Percentiles rank a stretch among this genome's conserved stretches.
These are phyloP conservation scores for Hygrophila difformis DNA, from an alignment of 257 asterid genomes.

Conservation along the genomic window DNA sequence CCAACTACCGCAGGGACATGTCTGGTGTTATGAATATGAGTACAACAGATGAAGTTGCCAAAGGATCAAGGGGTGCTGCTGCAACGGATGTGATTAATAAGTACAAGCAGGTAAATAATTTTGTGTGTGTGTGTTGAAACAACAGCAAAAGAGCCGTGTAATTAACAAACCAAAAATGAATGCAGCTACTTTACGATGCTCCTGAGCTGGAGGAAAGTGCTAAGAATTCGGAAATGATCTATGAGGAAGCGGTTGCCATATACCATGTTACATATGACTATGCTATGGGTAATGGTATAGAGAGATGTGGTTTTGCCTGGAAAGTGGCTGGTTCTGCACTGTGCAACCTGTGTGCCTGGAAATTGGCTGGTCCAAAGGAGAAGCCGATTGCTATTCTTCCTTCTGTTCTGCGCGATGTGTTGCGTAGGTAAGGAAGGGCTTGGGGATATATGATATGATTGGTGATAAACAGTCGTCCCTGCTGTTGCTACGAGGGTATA, in stretches of 20 bases:
- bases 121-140: not conserved
- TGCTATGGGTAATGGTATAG: conserved; percentile 17
- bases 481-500: too few species aligned
- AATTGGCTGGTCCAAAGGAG: conserved; percentile 26
- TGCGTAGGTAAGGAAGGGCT: too few species aligned
- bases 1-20: conserved; percentile 44
- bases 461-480: too few species aligned
- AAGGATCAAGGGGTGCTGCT: conserved; percentile 28
- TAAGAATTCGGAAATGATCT: conserved; percentile 23
- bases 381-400: conserved; percentile 32
- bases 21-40: conserved; percentile 17
- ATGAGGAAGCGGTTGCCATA: conserved; percentile 55
- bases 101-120: conserved; percentile 49
- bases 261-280: conserved; percentile 40
- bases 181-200: conserved; percentile 63
- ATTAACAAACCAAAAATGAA: conserved; percentile 1
- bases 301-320: conserved; percentile 68
- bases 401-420: conserved; percentile 39
- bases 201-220: conserved; percentile 45
- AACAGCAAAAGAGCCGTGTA: not conserved
- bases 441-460: too few species aligned
- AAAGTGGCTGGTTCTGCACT: conserved; percentile 67
- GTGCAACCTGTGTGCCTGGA: conserved; percentile 29
- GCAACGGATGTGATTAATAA: conserved; percentile 47
- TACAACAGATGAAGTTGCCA: too few species aligned